Conservation (phyloP, 202 grass and related monocot species). For the Alloteropsis angusta region DNA sequence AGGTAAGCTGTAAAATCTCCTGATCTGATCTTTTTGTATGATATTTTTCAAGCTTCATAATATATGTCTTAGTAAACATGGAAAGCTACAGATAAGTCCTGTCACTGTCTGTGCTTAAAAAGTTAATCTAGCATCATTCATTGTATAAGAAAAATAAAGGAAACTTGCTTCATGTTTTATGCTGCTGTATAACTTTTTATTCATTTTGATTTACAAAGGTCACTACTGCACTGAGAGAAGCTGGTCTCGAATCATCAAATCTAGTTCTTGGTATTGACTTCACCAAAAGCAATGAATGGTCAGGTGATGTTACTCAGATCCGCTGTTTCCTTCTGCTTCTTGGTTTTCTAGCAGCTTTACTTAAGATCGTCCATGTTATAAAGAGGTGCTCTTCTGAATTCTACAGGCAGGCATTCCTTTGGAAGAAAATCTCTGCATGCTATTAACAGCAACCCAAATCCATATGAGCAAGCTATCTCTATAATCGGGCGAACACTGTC, state of each 20-base stretch:
- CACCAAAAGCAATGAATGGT: constrained; percentile 99
- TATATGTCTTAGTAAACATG: neutral
- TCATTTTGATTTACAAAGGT: constrained; percentile 38
- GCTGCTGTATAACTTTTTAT: neutral
- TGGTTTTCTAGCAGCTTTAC: constrained; percentile 8
- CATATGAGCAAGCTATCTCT: constrained; percentile 96
- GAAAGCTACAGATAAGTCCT: neutral
- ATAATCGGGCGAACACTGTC: constrained; percentile 93
- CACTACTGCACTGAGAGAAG: constrained; percentile 67
- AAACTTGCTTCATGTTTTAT: neutral
- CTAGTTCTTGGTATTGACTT: constrained; percentile 92
- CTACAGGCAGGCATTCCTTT: constrained; percentile 64
- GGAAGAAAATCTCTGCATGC: constrained; percentile 79
- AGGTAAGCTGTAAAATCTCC: constrained; percentile 31
- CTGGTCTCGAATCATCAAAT: constrained; percentile 95
- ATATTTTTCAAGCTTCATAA: neutral
- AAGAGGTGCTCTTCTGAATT: neutral
- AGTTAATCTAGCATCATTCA: neutral
- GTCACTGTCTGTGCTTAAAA: neutral
- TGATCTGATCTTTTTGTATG: neutral
- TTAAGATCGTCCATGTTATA: neutral
- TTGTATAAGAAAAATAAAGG: neutral
- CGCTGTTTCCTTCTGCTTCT: neutral
- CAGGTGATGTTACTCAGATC: constrained; percentile 43
- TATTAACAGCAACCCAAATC: constrained; percentile 50